Conservation (phyloP, 139 green algal genomes). For the Micractinium conductrix region DNA sequence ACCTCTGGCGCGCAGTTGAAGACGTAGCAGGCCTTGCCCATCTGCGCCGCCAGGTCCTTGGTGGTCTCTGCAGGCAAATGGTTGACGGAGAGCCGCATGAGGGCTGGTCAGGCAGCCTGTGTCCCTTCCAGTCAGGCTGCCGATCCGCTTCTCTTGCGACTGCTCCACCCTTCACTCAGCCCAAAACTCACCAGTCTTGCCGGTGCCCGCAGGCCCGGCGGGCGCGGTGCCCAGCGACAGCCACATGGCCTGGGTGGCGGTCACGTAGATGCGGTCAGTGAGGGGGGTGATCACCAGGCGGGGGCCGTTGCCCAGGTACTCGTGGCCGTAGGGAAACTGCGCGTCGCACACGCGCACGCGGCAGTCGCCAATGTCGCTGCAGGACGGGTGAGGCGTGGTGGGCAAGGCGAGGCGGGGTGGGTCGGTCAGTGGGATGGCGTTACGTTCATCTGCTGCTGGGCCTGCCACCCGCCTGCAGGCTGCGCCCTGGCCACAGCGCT, state of each 20-base stretch:
- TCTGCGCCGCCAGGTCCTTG: conserved; percentile 84
- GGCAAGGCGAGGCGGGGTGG: too few relatives aligned
- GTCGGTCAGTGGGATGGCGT: too few relatives aligned
- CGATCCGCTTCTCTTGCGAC: too few relatives aligned
- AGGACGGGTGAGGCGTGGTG: not conserved
- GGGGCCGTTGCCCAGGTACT: conserved; percentile 92
- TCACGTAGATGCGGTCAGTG: conserved; percentile 94
- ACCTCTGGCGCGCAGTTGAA: conserved; percentile 92
- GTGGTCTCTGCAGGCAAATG: conserved; percentile 80
- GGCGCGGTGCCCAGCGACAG: conserved; percentile 86
- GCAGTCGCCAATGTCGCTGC: conserved; percentile 54
- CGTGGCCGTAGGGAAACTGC: conserved; percentile 86
- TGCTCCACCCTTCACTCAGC: not conserved
- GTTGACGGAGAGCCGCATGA: too few relatives aligned
- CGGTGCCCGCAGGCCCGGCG: conserved; percentile 82
- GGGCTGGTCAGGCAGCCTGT: too few relatives aligned
- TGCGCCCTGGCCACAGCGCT: not conserved
- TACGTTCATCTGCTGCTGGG: too few relatives aligned
- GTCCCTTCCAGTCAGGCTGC: too few relatives aligned
- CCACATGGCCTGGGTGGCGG: conserved; percentile 87
- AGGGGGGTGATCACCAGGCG: conserved; percentile 93
- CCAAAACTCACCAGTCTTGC: conserved; percentile 76
- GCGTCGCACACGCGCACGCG: conserved; percentile 91
- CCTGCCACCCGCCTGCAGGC: not conserved
- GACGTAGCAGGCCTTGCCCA: conserved; percentile 89